Conservation (phyloP, 2,329 filamentous ascomycete genomes). For the Penicillium glabrum region DNA sequence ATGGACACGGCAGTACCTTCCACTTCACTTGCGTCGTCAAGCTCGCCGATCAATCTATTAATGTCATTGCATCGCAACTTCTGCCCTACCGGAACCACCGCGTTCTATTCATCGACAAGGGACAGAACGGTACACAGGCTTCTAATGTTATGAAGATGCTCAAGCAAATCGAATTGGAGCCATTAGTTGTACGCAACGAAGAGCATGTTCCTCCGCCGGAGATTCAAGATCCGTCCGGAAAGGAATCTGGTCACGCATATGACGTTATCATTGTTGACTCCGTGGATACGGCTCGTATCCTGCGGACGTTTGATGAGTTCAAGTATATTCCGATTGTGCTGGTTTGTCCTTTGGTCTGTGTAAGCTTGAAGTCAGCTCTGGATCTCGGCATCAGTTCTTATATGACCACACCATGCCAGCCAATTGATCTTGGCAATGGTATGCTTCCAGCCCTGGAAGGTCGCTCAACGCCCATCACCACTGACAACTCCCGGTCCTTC, state of each 20-base stretch:
- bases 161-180: constrained; percentile 72
- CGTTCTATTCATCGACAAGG: constrained; percentile 92
- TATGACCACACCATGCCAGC: constrained; percentile 94
- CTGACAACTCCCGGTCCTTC: constrained; percentile 92
- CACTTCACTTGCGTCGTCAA: constrained; percentile 94
- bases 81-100: constrained; percentile 89
- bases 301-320: constrained; percentile 89
- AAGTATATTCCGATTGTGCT: constrained; percentile 97
- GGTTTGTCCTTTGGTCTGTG: constrained; percentile 81
- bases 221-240: constrained; percentile 50
- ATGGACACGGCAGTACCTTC: constrained; percentile 88
- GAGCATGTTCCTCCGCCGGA: constrained; percentile 62
- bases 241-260: constrained; percentile 63
- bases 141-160: constrained; percentile 78
- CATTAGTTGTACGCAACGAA: constrained; percentile 79
- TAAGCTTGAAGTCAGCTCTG: constrained; percentile 88
- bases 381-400: constrained; percentile 98
- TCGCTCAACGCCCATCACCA: constrained; percentile 82
- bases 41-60: constrained; percentile 75
- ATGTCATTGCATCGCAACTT: constrained; percentile 72
- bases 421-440: constrained; percentile 92
- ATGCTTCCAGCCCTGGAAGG: constrained; percentile 96
- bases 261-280: constrained; percentile 96
- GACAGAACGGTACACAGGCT: constrained; percentile 65
- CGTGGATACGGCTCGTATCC: constrained; percentile 80